Base-by-base conservation (phyloP, 176 grass and related monocot genomes). In the Musa beccarii region DNA sequence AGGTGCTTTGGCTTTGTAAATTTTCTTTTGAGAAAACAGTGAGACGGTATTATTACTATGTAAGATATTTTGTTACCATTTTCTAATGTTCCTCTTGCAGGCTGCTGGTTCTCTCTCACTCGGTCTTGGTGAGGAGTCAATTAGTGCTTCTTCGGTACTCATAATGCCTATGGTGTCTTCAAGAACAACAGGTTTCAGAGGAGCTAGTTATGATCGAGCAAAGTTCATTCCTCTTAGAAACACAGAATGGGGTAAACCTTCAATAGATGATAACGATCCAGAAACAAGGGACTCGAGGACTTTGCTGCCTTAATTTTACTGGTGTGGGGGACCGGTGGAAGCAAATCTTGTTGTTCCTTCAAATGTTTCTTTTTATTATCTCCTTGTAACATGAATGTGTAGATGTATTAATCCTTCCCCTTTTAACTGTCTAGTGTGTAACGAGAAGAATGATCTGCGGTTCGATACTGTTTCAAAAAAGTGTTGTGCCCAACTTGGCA, bases 101-200 rank as follows among this genome's bases (percentile, higher is more conserved):
- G 84, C 84, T 16, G 90, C 93, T 74, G 92, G 87, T 83, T 88
- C 93, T 53, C 77, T 96, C 63, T 90, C 89, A 68, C 80, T 96
- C 83, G 85, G 87, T 76, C 85, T 98, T 43, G 86, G 90, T 22
- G 88, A 87, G 29, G 84, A 94, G 78, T 78, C 86, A 10, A 81
- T 93, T 80, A 83, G 84, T 53, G 88, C 95, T 84, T 98, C 90
- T 4, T 98, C 95, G 0, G 90, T 91, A 70, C 88, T 93, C 70
- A 88, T 82, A 8, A 93, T 98, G 86, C 90, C 95, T 24, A 94
- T 94, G 90, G 86, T 89, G 17, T 93, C 90, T 59, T 98, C 95
- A 63, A 88, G 88, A 77, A 89, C 90, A 79, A 93, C 88, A 19
- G 95, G 95, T 52, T 98, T 93, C 78, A 83, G 88, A 78, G 83